Evolutionary conservation across 768 basidiomycete genomes (phyloP).

Genomic region (Xerocomus brunneocitrinus): DNA sequence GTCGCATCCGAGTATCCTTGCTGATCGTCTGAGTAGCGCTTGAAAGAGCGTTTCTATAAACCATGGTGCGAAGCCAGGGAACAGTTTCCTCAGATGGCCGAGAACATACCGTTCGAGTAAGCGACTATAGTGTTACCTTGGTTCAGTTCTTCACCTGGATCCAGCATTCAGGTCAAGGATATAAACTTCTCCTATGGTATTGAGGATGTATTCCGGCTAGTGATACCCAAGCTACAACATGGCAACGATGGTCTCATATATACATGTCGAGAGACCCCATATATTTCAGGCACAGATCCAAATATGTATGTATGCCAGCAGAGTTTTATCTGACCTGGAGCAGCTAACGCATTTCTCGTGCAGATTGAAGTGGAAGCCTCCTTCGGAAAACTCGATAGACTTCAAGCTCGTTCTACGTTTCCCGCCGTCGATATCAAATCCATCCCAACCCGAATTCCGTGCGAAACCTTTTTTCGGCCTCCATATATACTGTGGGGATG

Average conservation of each 20-base stretch:
- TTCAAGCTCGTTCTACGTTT: constrained; percentile 96
- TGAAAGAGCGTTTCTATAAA: constrained; percentile 76
- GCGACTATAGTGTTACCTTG: constrained; percentile 24
- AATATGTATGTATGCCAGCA: constrained; percentile 88
- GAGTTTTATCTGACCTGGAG: not conserved
- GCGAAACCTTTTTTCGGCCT: constrained; percentile 86
- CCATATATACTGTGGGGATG: constrained; percentile 76
- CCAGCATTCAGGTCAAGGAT: constrained; percentile 81
- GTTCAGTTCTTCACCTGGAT: constrained; percentile 6
- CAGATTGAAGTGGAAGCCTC: constrained; percentile 98
- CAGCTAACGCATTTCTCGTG: constrained; percentile 4
- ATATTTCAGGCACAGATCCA: constrained; percentile 76
- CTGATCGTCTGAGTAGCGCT: constrained; percentile 32
- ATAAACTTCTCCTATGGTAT: constrained; percentile 86
- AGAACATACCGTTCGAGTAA: constrained; percentile 77
- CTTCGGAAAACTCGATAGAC: constrained; percentile 95
- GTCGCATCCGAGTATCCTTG: not conserved
- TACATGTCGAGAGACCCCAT: constrained; percentile 82
- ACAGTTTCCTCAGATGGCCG: constrained; percentile 64
- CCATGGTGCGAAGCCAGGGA: constrained; percentile 70
- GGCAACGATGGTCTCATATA: constrained; percentile 96
- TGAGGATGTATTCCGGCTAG: constrained; percentile 77
- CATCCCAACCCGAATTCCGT: constrained; percentile 66
- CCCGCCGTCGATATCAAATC: constrained; percentile 55
- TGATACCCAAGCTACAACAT: constrained; percentile 84